Evolutionary conservation across 2,329 filamentous ascomycete genomes (phyloP), one percentile per base, ranked within the genome.

Genomic region (Diaporthe sp.): DNA sequence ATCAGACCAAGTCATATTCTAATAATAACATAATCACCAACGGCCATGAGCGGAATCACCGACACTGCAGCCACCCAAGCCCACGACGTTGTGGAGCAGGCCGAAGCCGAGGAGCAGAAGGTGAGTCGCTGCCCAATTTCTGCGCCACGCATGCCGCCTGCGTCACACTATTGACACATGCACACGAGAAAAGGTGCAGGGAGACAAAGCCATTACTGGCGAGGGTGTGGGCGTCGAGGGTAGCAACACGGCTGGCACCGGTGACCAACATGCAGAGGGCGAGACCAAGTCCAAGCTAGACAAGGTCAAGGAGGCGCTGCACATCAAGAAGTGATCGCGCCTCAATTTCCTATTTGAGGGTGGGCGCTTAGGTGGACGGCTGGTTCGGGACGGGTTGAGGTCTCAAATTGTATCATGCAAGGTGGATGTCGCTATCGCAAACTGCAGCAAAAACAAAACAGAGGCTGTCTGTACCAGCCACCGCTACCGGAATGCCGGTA

Each of bases 71-170:
- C 58, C n/a, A 53, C 72, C 8, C 75, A 76, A 51, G 75, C 72
- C 65, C 75, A 76, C 60, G 75, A 76, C 68, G 22, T 74, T 25
- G 72, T 76, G 65, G 72, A 76, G 58, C 75, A 74, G 28, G 75
- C 72, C 31, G 75, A 76, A 25, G n/a, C 8, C 34, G 65, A 74
- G 49, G 75, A 76, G 49, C 72, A 71, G 51, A 70, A 71, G 65
- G 75, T 57, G 70, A 71, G 72, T 57, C 67, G 34, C 25, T 39
- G 49, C 53, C n/a, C 68, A 65, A 49, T 53, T 4, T 73, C 28
- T 42, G 51, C 51, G 58, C 46, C 71, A 60, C 71, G 49, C 17
- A 17, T 44, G 31, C 44, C 57, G 25, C 58, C 13, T 61, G 58
- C 44, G 25, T 73, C 71, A 46, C 51, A 44, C 55, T 49, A 71